Conservation (phyloP, 306 rosid genomes). For the Trichosanthes truncata region DNA sequence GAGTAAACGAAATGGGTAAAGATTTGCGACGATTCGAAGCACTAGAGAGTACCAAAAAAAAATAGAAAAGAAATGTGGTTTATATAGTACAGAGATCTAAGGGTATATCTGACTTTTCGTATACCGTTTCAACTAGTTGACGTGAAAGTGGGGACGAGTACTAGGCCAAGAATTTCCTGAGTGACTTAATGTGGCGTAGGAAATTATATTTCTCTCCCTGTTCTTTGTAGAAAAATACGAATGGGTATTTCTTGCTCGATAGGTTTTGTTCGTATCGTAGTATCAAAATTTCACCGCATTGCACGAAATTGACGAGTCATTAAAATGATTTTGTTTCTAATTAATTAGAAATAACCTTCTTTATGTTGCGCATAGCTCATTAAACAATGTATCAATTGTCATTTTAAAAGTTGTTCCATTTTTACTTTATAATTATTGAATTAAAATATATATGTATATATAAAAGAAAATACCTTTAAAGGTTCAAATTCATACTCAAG, state of each 20-base stretch:
- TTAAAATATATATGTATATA: no score
- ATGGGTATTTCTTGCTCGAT: neutral
- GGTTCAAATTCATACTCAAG: no score
- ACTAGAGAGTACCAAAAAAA: neutral
- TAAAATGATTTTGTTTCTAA: no score
- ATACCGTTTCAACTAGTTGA: no score
- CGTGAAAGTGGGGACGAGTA: neutral
- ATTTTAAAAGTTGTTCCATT: no score
- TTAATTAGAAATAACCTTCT: no score
- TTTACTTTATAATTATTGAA: no score
- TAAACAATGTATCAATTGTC: no score
- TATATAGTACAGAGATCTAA: neutral
- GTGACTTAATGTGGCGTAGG: neutral
- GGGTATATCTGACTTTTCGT: slow-evolving; percentile 1
- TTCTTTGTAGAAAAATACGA: neutral
- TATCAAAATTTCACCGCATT: neutral
- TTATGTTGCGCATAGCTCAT: no score
- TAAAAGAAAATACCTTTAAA: no score
- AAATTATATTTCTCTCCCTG: neutral
- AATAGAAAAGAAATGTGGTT: neutral
- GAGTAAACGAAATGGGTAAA: neutral
- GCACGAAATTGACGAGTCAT: neutral
- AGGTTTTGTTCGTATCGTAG: neutral
- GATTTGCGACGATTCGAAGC: neutral
- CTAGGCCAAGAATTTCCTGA: neutral